A percentile compares a stretch with the other conserved stretches of the same genome.
These are phyloP conservation scores for Ceratocystis harringtonii DNA, from an alignment of 2,329 filamentous ascomycete genomes.

Conservation along the genomic window DNA sequence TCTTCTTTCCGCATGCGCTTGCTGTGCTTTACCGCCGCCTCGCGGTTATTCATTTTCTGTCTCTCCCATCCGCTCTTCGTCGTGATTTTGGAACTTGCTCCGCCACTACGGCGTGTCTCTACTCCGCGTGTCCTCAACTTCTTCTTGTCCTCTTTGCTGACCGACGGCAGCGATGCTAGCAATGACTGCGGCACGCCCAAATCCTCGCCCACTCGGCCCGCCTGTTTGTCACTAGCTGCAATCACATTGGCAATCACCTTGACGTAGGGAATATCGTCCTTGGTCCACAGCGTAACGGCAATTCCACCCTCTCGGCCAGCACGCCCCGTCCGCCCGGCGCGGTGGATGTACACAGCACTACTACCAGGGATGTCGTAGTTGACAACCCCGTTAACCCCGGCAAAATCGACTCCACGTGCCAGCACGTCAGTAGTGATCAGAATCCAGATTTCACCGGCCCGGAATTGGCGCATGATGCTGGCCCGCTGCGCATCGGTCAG, in stretches of 20 bases:
- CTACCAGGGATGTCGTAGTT: slow-evolving; percentile 97
- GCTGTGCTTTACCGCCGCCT: slow-evolving; percentile 46
- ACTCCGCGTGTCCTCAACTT: slow-evolving; percentile 70
- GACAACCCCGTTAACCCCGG: slow-evolving; percentile 86
- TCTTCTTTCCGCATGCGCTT: slow-evolving; percentile 36
- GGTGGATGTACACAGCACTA: slow-evolving; percentile 79
- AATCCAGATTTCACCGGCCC: slow-evolving; percentile 86
- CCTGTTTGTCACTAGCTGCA: slow-evolving; percentile 61
- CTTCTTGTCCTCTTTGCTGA: slow-evolving; percentile 72
- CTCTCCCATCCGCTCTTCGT: slow-evolving; percentile 67
- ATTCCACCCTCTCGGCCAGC: slow-evolving; percentile 78
- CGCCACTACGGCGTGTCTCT: slow-evolving; percentile 43
- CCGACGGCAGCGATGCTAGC: slow-evolving; percentile 68
- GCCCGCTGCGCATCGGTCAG: slow-evolving; percentile 63
- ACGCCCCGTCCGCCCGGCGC: slow-evolving; percentile 78
- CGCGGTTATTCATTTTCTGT: slow-evolving; percentile 49
- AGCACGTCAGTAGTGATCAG: slow-evolving; percentile 91
- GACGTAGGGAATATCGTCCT: slow-evolving; percentile 79
- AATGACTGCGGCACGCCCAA: slow-evolving; percentile 69
- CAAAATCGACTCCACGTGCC: slow-evolving; percentile 84
- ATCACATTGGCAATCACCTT: slow-evolving; percentile 92
- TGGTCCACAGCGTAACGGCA: slow-evolving; percentile 87
- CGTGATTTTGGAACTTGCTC: slow-evolving; percentile 52
- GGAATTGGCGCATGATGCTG: slow-evolving; percentile 75
- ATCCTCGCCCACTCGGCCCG: slow-evolving; percentile 36